A percentile compares a stretch with the other conserved stretches of the same genome.
phyloP scores from a whole-genome alignment of 2,329 filamentous ascomycete species.

The Ophiocordyceps robertsii region DNA sequence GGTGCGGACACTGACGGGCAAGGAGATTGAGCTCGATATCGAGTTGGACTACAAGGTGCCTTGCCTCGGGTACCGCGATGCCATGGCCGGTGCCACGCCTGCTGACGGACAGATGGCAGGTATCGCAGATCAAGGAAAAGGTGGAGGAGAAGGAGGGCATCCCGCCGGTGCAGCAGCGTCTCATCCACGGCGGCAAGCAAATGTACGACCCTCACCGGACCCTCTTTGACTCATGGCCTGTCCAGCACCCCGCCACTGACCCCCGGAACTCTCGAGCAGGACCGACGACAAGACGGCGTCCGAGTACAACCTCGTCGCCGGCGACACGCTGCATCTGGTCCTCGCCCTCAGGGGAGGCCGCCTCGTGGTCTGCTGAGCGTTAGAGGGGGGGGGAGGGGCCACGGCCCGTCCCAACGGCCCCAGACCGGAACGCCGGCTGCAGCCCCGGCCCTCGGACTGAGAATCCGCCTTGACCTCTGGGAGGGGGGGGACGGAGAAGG shows the following conservation, averaged over 20 bases:
- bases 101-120: conserved; percentile 32
- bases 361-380: neutral
- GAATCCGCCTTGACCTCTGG: no score
- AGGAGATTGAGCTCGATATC: conserved; percentile 98
- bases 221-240: neutral
- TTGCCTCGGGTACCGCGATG: neutral
- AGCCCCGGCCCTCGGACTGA: no score
- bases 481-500: no score
- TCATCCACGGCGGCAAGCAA: conserved; percentile 96
- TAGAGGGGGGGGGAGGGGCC: no score
- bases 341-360: conserved; percentile 43
- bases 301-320: conserved; percentile 84
- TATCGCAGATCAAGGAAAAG: conserved; percentile 94
- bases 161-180: conserved; percentile 85
- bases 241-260: neutral
- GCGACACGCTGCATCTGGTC: conserved; percentile 88
- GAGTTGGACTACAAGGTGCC: conserved; percentile 82
- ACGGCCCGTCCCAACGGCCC: no score
- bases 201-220: conserved; percentile 54
- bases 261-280: conserved; percentile 36
- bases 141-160: conserved; percentile 99
- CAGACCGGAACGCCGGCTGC: no score
- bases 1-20: conserved; percentile 93
- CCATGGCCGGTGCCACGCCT: neutral
- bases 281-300: conserved; percentile 85